Base-by-base conservation (phyloP, 495 filamentous ascomycete species). In the Neurospora tetrasperma region DNA sequence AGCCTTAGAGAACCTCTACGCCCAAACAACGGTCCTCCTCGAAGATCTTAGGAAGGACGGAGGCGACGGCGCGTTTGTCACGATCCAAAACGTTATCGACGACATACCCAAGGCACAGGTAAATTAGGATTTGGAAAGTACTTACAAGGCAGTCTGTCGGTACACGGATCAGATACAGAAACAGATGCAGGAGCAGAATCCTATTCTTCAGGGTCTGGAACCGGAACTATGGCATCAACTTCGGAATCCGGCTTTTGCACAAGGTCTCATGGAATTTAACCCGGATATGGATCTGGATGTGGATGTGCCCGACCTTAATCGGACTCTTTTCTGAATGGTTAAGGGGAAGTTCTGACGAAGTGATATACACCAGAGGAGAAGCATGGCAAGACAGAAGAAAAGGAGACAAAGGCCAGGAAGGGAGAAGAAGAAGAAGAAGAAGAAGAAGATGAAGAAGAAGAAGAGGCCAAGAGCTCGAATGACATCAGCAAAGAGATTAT, bases 11-110 rank as follows among this genome's bases (percentile, higher is more conserved):
- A 89, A 90, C 69, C 80, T 98, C 35, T 93, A 91, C 77, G 91
- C 94, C 76, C 96, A 98, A 82, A 96, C 94, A 1, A 90, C 89
- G 74, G 93, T 92, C 14, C 85, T 99, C 41, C 88, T 97, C 59
- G 91, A 93, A 69, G 91, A 96, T 48, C 85, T 97, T 42, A 88
- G 91, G 74, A 89, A 92, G 79, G 90, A 92, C 70, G 96, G 96
- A 71, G 94, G 94, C 71, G 88, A 91, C 40, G 96, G 92, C 69
- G 91, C 94, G 70, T 94, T 99, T 81, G 88, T 99, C 76, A 94
- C 95, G 81, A 86, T 98, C 18, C 87, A 91, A 79, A 89, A 90
- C 71, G 83, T 91, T 82, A 80, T 92, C 43, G 79, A 81, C 43
- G 75, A 80, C 35, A 80, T 86, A 62, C 82, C 84, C 12, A 78